Percentiles rank a stretch among this genome's conserved stretches.
Evolutionary conservation across 1,284 basidiomycete genomes (phyloP).

Genomic region (Porodaedalea pini): DNA sequence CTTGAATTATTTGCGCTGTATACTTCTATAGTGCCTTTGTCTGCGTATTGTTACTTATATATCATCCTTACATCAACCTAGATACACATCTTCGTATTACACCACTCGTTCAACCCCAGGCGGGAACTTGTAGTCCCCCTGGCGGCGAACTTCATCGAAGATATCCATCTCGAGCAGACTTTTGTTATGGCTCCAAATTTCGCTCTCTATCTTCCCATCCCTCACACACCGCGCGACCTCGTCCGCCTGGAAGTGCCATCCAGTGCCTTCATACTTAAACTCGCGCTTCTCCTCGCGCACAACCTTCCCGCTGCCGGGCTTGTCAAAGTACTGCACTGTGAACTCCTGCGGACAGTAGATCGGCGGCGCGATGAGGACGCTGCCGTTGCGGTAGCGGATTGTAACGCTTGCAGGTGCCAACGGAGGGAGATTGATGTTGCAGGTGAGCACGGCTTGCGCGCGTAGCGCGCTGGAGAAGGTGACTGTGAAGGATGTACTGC

Average conservation of each 20-base stretch:
- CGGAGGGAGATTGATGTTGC: conserved; percentile 52
- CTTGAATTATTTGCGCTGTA: too few relatives aligned
- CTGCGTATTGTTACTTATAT: neutral
- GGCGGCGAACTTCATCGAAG: conserved; percentile 72
- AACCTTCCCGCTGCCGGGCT: conserved; percentile 47
- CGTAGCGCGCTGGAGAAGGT: conserved; percentile 55
- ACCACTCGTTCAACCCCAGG: conserved; percentile 44
- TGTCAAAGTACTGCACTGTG: conserved; percentile 57
- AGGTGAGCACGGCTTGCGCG: conserved; percentile 66
- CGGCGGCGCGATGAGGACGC: conserved; percentile 57
- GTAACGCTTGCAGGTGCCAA: conserved; percentile 46
- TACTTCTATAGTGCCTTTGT: too few relatives aligned
- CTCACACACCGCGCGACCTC: conserved; percentile 80
- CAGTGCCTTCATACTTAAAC: conserved; percentile 57
- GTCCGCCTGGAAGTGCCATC: conserved; percentile 77
- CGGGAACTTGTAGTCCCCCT: conserved; percentile 46
- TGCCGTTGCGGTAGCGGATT: conserved; percentile 67
- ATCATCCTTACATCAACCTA: too few relatives aligned
- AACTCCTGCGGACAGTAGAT: conserved; percentile 64
- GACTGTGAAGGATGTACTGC: conserved; percentile 71
- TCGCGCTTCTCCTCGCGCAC: conserved; percentile 50
- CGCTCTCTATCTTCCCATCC: conserved; percentile 74
- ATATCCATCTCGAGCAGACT: conserved; percentile 75
- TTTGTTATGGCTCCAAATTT: conserved; percentile 71
- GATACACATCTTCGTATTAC: too few relatives aligned